Base-by-base conservation (phyloP, 768 basidiomycete genomes). In the Lentinula lateritia region DNA sequence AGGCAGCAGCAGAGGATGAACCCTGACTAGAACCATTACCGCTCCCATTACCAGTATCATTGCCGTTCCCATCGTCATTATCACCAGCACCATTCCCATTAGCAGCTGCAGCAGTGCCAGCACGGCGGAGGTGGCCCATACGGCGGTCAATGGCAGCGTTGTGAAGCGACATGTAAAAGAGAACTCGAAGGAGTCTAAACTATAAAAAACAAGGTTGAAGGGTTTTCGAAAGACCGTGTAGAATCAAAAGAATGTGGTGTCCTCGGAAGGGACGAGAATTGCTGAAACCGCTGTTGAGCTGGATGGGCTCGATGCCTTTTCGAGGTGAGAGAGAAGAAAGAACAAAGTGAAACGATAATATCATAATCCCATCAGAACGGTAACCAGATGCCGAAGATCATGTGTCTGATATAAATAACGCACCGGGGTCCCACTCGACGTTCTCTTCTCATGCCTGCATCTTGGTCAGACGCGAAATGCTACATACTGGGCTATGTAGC, bases 211-310 rank as follows among this genome's bases (percentile, higher is more conserved):
- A 23, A 46, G 16, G 28, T 48, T 46, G 46, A 15, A 16, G 34
- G 6, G 9, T 13, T 39, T 36, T 48, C 16, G 43, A 59, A 59
- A 32, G 58, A 59, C 45, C 48, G 58, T 59, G 38, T 59, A 48
- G 45, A 50, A 50, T 35, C 45, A 59, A 59, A 59, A 35, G 58
- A 59, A 59, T 59, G 58, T 59, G 45, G 38, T 59, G 48, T 20
- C 43, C 43, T 20, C n/a, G 8, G 35, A 15, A 34, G 58, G 38
- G 58, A 59, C 45, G 32, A 38, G 38, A 5, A 34, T 50, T 28
- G 45, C 38, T 50, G 6, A 18, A 34, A 12, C 18, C 42, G 58
- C 38, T 28, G 46, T 35, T 48, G 46, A 46, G 46, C 35, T 34
- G 12, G 36, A 18, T 59, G 58, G 35, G 46, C 58, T 59, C 45